Conservation (phyloP, 73 alveolate species). For the Symbiodinium natans region DNA sequence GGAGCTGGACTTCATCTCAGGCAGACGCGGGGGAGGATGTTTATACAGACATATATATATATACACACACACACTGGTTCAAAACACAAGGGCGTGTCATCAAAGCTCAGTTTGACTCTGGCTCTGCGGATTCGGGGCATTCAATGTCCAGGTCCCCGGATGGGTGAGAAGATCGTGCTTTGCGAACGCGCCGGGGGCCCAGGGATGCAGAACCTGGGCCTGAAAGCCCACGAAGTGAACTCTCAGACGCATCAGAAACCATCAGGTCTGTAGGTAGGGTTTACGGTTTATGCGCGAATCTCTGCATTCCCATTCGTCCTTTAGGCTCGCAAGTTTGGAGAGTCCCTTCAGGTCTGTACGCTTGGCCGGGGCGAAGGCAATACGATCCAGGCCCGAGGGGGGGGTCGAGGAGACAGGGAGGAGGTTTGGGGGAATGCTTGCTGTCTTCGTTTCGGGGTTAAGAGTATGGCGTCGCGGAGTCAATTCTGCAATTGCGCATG, state of each 20-base stretch:
- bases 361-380: conserved; percentile 93
- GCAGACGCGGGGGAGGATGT: neutral
- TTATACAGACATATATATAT: too few relatives aligned
- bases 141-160: conserved; percentile 94
- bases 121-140: too few relatives aligned
- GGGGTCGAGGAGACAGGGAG: neutral
- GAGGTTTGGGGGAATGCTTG: neutral
- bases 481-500: too few relatives aligned
- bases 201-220: neutral
- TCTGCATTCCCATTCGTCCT: neutral
- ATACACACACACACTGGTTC: too few relatives aligned
- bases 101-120: too few relatives aligned
- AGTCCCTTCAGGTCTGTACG: conserved; percentile 28
- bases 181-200: neutral
- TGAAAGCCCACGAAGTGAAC: too few relatives aligned
- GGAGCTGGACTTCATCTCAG: conserved; percentile 93
- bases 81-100: too few relatives aligned
- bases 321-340: neutral
- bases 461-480: too few relatives aligned
- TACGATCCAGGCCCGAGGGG: conserved; percentile 77
- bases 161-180: conserved; percentile 94
- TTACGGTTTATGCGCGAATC: neutral
- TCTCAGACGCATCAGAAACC: too few relatives aligned
- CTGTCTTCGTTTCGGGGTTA: neutral
- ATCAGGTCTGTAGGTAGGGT: too few relatives aligned